Percentiles rank a stretch among this genome's conserved stretches.
Evolutionary conservation across 2,329 filamentous ascomycete species (phyloP).

Genomic region (Capronia epimyces): DNA sequence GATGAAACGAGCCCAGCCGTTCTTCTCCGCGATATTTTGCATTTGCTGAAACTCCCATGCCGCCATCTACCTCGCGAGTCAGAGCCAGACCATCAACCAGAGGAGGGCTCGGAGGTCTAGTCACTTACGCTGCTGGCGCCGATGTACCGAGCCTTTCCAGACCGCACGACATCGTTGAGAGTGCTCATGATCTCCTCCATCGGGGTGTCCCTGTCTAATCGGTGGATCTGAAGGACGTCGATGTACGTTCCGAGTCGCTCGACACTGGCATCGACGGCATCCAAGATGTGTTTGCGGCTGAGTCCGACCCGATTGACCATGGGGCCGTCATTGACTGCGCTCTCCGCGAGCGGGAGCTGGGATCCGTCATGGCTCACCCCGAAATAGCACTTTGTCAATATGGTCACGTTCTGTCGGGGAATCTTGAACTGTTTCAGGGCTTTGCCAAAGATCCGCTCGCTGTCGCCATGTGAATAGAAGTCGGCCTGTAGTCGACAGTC

Average conservation of each 20-base stretch:
- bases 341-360: slow-evolving; percentile 45
- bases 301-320: slow-evolving; percentile 42
- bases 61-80: not conserved
- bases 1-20: slow-evolving; percentile 48
- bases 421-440: slow-evolving; percentile 56
- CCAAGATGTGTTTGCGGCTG: slow-evolving; percentile 56
- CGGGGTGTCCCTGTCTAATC: slow-evolving; percentile 40
- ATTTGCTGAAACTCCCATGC: slow-evolving; percentile 37
- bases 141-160: slow-evolving; percentile 33
- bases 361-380: slow-evolving; percentile 38
- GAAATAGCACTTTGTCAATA: slow-evolving; percentile 52
- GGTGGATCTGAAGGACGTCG: slow-evolving; percentile 49
- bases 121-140: slow-evolving; percentile 23
- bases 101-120: too few relatives aligned
- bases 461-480: slow-evolving; percentile 50
- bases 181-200: slow-evolving; percentile 47
- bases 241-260: slow-evolving; percentile 45
- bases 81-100: slow-evolving; percentile 6
- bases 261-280: slow-evolving; percentile 51
- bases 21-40: slow-evolving; percentile 45
- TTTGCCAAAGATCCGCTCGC: slow-evolving; percentile 61
- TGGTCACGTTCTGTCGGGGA: slow-evolving; percentile 51
- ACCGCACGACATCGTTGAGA: slow-evolving; percentile 42
- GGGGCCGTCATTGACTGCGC: slow-evolving; percentile 43
- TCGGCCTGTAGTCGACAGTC: not conserved